These are phyloP conservation scores for Lophiostoma macrostomum DNA, from an alignment of 495 filamentous ascomycete species.

Conservation along the genomic window DNA sequence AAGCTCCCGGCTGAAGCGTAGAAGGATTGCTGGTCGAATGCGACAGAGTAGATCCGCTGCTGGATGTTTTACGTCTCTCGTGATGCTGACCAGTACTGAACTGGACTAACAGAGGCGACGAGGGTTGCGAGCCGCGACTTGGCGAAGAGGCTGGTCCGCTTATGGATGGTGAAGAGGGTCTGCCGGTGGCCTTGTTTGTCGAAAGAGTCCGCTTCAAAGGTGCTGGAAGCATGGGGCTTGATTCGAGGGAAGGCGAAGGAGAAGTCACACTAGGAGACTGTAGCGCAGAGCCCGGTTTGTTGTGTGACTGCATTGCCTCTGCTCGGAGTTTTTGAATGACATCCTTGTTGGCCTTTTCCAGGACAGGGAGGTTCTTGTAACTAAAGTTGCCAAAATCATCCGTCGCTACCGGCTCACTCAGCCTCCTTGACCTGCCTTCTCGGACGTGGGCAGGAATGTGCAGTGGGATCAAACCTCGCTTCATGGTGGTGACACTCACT, in stretches of 20 bases:
- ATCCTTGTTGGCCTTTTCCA: slow-evolving; percentile 98
- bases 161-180: slow-evolving; percentile 81
- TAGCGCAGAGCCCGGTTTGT: slow-evolving; percentile 35
- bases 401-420: slow-evolving; percentile 82
- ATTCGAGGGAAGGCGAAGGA: slow-evolving; percentile 67
- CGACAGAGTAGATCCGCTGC: slow-evolving; percentile 78
- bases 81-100: slow-evolving; percentile 80
- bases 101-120: slow-evolving; percentile 87
- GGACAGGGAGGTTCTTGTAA: slow-evolving; percentile 94
- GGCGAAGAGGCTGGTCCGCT: slow-evolving; percentile 83
- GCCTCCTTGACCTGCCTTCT: slow-evolving; percentile 76
- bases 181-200: slow-evolving; percentile 66
- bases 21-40: slow-evolving; percentile 64
- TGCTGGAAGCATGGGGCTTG: slow-evolving; percentile 76
- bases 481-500: slow-evolving; percentile 63
- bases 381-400: slow-evolving; percentile 97
- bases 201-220: slow-evolving; percentile 83
- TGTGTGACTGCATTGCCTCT: slow-evolving; percentile 58
- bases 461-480: slow-evolving; percentile 87
- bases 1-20: slow-evolving; percentile 67
- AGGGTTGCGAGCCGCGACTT: slow-evolving; percentile 83
- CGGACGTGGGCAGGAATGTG: slow-evolving; percentile 96
- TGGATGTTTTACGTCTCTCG: slow-evolving; percentile 76
- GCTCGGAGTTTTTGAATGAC: slow-evolving; percentile 92
- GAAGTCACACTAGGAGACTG: slow-evolving; percentile 49